phyloP scores from a whole-genome alignment of 345 rosid species.

The Eucalyptus marginata region DNA sequence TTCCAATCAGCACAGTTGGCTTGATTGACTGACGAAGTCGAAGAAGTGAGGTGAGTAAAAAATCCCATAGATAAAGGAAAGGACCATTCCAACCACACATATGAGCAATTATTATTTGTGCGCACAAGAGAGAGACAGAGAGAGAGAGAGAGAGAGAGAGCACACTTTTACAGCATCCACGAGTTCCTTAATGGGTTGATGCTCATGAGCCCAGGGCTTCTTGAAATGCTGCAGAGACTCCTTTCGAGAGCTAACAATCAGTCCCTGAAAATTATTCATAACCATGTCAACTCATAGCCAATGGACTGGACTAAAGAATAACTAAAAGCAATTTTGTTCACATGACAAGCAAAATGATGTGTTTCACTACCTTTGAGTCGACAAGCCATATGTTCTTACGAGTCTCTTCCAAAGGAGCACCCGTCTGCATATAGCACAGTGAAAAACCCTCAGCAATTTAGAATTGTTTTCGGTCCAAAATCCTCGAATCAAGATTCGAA shows the following conservation, averaged over 20 bases:
- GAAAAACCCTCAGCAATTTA: background rate
- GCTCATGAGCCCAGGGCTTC: conserved; percentile 96
- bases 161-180: conserved; percentile 66
- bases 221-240: conserved; percentile 92
- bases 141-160: background rate
- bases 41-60: background rate
- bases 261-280: conserved; percentile 37
- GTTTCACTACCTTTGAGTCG: conserved; percentile 71
- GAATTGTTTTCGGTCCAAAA: background rate
- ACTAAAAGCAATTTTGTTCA: background rate
- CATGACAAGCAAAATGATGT: background rate
- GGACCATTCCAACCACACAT: background rate
- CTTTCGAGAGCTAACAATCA: conserved; percentile 72
- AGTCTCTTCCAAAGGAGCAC: conserved; percentile 63
- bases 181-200: conserved; percentile 57
- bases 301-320: background rate
- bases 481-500: background rate
- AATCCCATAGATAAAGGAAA: background rate
- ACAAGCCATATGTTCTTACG: conserved; percentile 87
- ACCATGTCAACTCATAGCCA: background rate
- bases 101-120: background rate
- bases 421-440: conserved; percentile 37
- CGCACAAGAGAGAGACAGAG: no score
- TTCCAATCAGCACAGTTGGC: conserved; percentile 89
- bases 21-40: conserved; percentile 48